Conservation (phyloP, 768 basidiomycete genomes). For the Mycena capillaripes region DNA sequence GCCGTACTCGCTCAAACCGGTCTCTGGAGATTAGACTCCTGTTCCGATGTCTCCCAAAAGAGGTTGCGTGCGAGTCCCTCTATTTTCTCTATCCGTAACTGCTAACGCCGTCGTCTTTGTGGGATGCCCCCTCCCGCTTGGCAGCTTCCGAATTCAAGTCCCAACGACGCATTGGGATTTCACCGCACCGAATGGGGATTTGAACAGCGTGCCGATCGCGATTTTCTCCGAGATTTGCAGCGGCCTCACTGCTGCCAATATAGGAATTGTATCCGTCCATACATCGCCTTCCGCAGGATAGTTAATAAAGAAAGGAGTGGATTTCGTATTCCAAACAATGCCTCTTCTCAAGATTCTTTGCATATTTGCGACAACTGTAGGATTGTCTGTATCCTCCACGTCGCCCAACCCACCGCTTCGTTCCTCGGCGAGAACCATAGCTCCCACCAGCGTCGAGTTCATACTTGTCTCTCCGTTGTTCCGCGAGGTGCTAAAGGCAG, state of each 20-base stretch:
- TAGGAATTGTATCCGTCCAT: neutral
- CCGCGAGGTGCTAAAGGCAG: constrained; percentile 13
- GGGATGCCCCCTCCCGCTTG: neutral
- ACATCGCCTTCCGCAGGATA: neutral
- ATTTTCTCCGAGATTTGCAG: constrained; percentile 1
- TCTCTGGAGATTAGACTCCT: neutral
- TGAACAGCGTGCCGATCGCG: neutral
- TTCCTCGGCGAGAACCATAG: neutral
- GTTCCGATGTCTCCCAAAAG: neutral
- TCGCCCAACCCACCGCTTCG: constrained; percentile 25
- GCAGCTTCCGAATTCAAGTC: neutral
- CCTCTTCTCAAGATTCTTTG: constrained; percentile 10
- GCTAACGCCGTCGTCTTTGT: neutral
- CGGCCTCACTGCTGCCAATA: neutral
- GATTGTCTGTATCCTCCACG: constrained; percentile 16
- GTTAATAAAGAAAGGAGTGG: neutral
- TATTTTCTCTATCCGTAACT: neutral
- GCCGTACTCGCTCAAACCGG: constrained; percentile 4
- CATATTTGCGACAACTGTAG: constrained; percentile 7
- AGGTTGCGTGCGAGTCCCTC: neutral
- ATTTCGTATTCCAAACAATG: constrained; percentile 1
- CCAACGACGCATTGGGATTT: neutral
- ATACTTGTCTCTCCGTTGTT: constrained; percentile 22
- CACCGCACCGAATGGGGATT: neutral
- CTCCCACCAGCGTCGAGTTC: constrained; percentile 22